Base-by-base conservation (phyloP, 306 rosid species). In the Gleditsia sinensis region DNA sequence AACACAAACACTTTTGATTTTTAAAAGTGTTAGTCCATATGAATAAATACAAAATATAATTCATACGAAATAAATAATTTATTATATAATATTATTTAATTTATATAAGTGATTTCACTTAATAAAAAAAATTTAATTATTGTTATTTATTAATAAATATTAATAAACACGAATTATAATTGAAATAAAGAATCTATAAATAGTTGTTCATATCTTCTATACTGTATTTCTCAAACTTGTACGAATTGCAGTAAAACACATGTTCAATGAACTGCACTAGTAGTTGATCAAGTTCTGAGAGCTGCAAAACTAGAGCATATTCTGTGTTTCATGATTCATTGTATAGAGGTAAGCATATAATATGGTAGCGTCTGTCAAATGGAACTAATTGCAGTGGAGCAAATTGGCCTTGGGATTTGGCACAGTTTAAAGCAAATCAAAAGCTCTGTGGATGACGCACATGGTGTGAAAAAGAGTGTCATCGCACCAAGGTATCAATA, bases 401-500 rank as follows among this genome's bases (percentile, higher is more conserved):
- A 50, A 69, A 12, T n/a, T n/a, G 48, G 49, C 17, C 9, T 6
- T 43, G 46, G 40, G 20, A 65, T 57, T 65, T 57, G 83, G 58
- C 83, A 72, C 39, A 17, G 70, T 25, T 48, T 20, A 12, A 36
- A 57, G 79, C 71, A 58, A 48, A 13, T 59, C 53, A 49, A 36
- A 19, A 25, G 6, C 23, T 11, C 17, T 57, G 78, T 79, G 69
- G 43, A 67, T 49, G 71, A 37, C 56, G 48, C 25, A 46, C 33
- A 53, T 55, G 73, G 13, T 64, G 25, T 7, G 45, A 39, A 58
- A 24, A 58, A 67, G 58, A 80, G 78, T 75, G 78, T 23, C 69
- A 71, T 24, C 51, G 57, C 72, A 82, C 77, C 63, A 72, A 59
- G 65, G 75, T 66, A 72, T 67, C 57, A 73, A 56, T 67, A 6